Evolutionary conservation across 208 protist species (phyloP).

Genomic region (Trichomonas tenax): DNA sequence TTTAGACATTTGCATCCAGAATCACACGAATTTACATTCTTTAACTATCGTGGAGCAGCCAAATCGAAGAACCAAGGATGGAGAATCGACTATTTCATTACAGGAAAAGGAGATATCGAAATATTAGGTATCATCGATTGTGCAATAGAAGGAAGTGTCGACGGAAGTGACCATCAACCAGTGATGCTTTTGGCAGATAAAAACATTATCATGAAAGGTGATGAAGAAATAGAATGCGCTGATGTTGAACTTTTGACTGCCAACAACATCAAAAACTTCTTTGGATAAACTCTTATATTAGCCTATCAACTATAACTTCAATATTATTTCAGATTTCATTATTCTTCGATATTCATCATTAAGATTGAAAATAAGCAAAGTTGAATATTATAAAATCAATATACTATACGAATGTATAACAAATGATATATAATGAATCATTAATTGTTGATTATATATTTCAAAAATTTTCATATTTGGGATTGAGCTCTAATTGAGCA

Average conservation of each 20-base stretch:
- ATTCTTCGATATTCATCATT: no score
- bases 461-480: no score
- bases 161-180: neutral
- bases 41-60: neutral
- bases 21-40: constrained; percentile 4
- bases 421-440: no score
- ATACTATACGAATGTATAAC: no score
- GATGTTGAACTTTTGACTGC: neutral
- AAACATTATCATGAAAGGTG: neutral
- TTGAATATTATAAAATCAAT: no score
- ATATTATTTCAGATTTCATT: no score
- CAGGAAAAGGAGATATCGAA: neutral
- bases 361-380: no score
- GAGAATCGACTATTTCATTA: constrained; percentile 16
- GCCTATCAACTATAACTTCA: no score
- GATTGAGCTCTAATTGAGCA: no score
- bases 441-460: no score
- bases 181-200: neutral
- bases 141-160: neutral
- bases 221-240: neutral
- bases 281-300: neutral
- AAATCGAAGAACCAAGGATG: neutral
- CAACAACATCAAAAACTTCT: neutral
- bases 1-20: neutral
- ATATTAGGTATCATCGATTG: neutral